Percentiles rank a stretch among this genome's conserved stretches.
Evolutionary conservation across 1,284 basidiomycete species (phyloP).

Genomic region (Rhodotorula glutinis): DNA sequence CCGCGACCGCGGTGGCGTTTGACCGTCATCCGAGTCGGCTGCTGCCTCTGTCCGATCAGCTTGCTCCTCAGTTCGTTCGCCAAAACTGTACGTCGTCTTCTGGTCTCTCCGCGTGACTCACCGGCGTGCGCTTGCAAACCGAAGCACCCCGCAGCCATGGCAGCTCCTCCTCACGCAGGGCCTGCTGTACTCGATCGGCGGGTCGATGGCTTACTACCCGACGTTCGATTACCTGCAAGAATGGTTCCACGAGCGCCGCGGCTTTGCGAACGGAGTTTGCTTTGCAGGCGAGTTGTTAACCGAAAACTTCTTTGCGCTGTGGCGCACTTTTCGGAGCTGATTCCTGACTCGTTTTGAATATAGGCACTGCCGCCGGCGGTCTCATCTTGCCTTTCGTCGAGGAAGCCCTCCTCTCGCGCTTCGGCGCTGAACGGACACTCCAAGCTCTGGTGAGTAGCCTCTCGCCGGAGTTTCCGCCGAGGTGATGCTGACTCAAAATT

Average conservation of each 20-base stretch:
- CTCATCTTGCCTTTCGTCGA: slow-evolving; percentile 50
- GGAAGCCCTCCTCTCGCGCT: slow-evolving; percentile 10
- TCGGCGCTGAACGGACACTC: slow-evolving; percentile 9
- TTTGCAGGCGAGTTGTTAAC: slow-evolving; percentile 51
- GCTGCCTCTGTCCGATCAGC: slow-evolving; percentile 8
- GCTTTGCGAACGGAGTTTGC: slow-evolving; percentile 52
- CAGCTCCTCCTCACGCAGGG: slow-evolving; percentile 51
- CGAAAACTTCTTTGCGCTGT: background rate
- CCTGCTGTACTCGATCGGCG: slow-evolving; percentile 50
- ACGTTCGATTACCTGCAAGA: slow-evolving; percentile 51
- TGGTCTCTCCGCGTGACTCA: no score
- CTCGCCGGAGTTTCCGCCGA: no score
- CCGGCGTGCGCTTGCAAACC: no score
- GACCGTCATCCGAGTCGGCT: slow-evolving; percentile 12
- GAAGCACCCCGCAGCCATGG: no score
- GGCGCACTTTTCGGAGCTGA: no score
- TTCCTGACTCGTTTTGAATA: no score
- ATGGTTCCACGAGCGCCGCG: slow-evolving; percentile 53
- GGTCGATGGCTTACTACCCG: slow-evolving; percentile 39
- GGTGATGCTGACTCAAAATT: no score
- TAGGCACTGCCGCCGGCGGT: slow-evolving; percentile 50
- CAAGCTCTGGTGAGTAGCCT: slow-evolving; percentile 19
- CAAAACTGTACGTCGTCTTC: slow-evolving; percentile 5
- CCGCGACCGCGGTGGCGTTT: slow-evolving; percentile 23
- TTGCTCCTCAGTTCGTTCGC: slow-evolving; percentile 19